Percentiles rank a stretch among this genome's conserved stretches.
Evolutionary conservation across 768 basidiomycete genomes (phyloP).

Genomic region (Mycena crocata): DNA sequence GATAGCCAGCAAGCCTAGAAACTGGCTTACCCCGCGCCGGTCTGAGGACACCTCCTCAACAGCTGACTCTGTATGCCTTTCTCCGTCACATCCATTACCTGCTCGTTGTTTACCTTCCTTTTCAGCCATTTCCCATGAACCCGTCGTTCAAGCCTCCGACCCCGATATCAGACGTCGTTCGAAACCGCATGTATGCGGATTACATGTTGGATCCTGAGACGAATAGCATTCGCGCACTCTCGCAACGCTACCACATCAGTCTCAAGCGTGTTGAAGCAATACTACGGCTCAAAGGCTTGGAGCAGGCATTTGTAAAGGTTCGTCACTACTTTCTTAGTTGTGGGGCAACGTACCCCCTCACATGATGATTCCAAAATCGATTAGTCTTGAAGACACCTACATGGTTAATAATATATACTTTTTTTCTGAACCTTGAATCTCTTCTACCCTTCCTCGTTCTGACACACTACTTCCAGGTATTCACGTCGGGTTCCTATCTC

Average conservation of each 20-base stretch:
- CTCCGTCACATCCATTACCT: slow-evolving; percentile 29
- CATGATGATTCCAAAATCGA: slow-evolving; percentile 64
- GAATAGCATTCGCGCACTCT: slow-evolving; percentile 69
- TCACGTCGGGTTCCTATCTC: not conserved
- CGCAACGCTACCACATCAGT: slow-evolving; percentile 73
- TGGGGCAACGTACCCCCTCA: slow-evolving; percentile 62
- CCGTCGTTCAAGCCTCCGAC: slow-evolving; percentile 84
- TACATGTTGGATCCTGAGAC: slow-evolving; percentile 69
- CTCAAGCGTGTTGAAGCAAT: slow-evolving; percentile 88
- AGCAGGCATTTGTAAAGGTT: slow-evolving; percentile 79
- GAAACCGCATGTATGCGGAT: slow-evolving; percentile 67
- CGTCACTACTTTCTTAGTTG: slow-evolving; percentile 40
- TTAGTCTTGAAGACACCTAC: slow-evolving; percentile 92
- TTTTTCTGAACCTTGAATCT: slow-evolving; percentile 34
- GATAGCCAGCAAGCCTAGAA: slow-evolving; percentile 56
- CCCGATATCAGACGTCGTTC: slow-evolving; percentile 74
- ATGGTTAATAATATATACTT: slow-evolving; percentile 72
- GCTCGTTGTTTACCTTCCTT: slow-evolving; percentile 20
- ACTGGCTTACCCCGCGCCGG: slow-evolving; percentile 74
- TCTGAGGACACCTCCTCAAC: slow-evolving; percentile 51
- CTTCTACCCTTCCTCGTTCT: slow-evolving; percentile 13
- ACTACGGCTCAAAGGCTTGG: slow-evolving; percentile 83
- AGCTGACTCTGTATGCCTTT: slow-evolving; percentile 38
- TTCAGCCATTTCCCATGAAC: slow-evolving; percentile 88
- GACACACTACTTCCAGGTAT: slow-evolving; percentile 39